Evolutionary conservation across 441 rosid genomes (phyloP).

Genomic region (Jatropha multifida): DNA sequence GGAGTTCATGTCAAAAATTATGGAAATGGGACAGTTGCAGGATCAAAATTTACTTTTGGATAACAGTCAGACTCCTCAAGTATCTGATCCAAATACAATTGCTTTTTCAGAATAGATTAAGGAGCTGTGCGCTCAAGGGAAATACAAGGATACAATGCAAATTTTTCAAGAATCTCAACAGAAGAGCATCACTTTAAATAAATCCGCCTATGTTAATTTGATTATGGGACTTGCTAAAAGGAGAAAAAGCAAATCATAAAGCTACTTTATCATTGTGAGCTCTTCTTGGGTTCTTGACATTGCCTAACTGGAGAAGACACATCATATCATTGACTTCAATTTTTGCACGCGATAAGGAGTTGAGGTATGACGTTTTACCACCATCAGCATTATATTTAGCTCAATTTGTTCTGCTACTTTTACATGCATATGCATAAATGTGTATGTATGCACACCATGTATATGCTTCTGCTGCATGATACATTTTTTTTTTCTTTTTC

Average conservation of each 20-base stretch:
- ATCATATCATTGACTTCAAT: neutral
- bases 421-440: neutral
- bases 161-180: slow-evolving; percentile 37
- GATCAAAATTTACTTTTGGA: slow-evolving; percentile 31
- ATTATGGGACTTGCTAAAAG: slow-evolving; percentile 55
- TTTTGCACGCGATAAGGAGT: neutral
- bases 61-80: slow-evolving; percentile 32
- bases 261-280: slow-evolving; percentile 20
- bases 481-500: neutral
- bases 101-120: slow-evolving; percentile 60
- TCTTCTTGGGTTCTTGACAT: slow-evolving; percentile 4
- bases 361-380: neutral
- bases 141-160: slow-evolving; percentile 54
- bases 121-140: slow-evolving; percentile 65
- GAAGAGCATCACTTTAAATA: slow-evolving; percentile 42
- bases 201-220: slow-evolving; percentile 42
- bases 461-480: neutral
- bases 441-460: neutral
- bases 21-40: slow-evolving; percentile 39
- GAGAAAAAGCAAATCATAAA: slow-evolving; percentile 47
- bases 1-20: slow-evolving; percentile 49
- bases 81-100: slow-evolving; percentile 37
- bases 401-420: neutral
- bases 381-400: neutral
- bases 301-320: slow-evolving; percentile 1